Evolutionary conservation across 352 stramenopile species (phyloP), one percentile per base, ranked within the genome.

Genomic region (Phytopythium boreale): DNA sequence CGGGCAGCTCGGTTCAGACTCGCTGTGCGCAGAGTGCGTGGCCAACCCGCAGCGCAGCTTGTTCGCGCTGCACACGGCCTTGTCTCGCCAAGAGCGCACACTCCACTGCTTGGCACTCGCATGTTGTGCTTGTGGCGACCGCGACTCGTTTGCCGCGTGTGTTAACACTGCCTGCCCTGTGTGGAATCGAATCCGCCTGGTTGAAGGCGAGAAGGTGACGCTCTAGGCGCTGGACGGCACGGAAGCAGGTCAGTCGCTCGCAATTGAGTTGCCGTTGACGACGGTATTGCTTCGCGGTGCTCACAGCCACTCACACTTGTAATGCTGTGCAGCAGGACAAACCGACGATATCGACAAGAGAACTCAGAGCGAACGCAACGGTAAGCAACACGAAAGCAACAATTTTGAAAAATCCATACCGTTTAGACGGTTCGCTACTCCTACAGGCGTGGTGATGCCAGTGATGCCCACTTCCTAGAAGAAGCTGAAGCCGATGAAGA

Each of bases 1-100:
- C 34, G 81, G 86, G 2, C 71, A 75, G 8, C 74, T 91, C n/a
- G 85, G 83, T 0, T 81, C 71, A 43, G 70, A 79, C 39, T 53
- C 67, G 6, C 61, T 92, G 9, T 93, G 85, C 62, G 63, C 75
- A 20, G 68, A 82, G 37, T 93, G 85, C 61, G 72, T 56, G 17
- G 55, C 58, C 2, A 66, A 92, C 34, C 81, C 79, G 3, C 85
- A 92, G 59, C 82, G 80, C 51, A 93, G 85, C 61, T 66, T 90
- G 37, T 73, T 90, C 63, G 81, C 79, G 11, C 75, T 89, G 37
- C 80, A 89, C 56, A 65, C 74, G 0, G 59, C 79, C 20, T 74
- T 73, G 0, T 70, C 71, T 26, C 71, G 61, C 12, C 72, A 82
- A 34, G 83, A 90, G 55, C 73, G 74, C 37, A 69, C 74, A 0